Evolutionary conservation across 2,329 filamentous ascomycete species (phyloP).

Genomic region (Pochonia chlamydosporia): DNA sequence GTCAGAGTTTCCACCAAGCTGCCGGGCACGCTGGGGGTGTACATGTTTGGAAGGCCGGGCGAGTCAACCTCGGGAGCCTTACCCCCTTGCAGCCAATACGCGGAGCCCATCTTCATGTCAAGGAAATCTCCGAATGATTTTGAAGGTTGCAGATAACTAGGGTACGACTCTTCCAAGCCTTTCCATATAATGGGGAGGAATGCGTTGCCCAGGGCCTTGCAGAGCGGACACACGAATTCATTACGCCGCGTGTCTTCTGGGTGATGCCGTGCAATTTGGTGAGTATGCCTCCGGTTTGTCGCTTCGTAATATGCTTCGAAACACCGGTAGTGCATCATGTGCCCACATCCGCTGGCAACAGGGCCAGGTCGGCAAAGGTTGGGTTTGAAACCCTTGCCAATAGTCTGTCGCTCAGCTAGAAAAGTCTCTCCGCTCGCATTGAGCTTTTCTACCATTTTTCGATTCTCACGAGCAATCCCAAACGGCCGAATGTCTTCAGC

Average conservation of each 20-base stretch:
- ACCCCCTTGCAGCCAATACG: constrained; percentile 34
- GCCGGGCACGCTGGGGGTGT: constrained; percentile 31
- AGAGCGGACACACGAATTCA: constrained; percentile 94
- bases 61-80: constrained; percentile 29
- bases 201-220: constrained; percentile 91
- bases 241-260: constrained; percentile 73
- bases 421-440: constrained; percentile 67
- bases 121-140: constrained; percentile 65
- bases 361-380: constrained; percentile 64
- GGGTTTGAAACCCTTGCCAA: constrained; percentile 84
- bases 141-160: constrained; percentile 60
- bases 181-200: constrained; percentile 97
- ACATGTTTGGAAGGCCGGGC: constrained; percentile 21
- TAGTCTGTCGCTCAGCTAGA: constrained; percentile 67
- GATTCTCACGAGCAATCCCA: constrained; percentile 84
- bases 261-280: constrained; percentile 91
- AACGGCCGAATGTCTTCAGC: constrained; percentile 82
- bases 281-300: constrained; percentile 74
- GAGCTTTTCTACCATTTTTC: constrained; percentile 68
- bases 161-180: constrained; percentile 77
- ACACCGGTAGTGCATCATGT: constrained; percentile 97
- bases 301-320: constrained; percentile 89
- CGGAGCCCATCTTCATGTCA: constrained; percentile 45
- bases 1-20: constrained; percentile 31
- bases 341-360: constrained; percentile 85